Percentiles rank a stretch among this genome's conserved stretches.
Evolutionary conservation across 306 rosid genomes (phyloP).

Genomic region (Senna siamea): DNA sequence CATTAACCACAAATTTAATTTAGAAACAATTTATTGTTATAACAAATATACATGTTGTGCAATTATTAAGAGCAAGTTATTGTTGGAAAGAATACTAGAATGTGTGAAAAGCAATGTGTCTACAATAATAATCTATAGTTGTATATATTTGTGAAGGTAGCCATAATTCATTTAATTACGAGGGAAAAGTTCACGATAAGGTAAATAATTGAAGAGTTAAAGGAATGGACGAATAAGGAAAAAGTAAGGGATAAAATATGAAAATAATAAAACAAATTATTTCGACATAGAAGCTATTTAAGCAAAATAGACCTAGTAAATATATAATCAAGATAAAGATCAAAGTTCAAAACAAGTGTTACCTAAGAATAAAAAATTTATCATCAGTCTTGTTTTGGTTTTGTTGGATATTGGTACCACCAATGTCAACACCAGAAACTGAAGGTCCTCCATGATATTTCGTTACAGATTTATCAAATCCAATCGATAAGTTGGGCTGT

Average conservation of each 20-base stretch:
- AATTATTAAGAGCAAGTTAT: too few species aligned
- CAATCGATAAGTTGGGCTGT: neutral
- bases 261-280: too few species aligned
- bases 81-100: too few species aligned
- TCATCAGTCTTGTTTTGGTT: neutral
- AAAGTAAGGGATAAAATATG: neutral
- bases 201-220: neutral
- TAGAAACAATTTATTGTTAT: too few species aligned
- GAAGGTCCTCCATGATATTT: neutral
- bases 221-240: neutral
- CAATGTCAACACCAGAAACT: neutral
- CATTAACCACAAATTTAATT: too few species aligned
- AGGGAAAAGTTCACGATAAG: too few species aligned
- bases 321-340: neutral
- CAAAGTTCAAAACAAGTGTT: neutral
- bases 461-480: neutral
- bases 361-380: neutral
- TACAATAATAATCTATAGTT: too few species aligned
- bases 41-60: too few species aligned
- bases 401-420: neutral
- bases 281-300: too few species aligned
- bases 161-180: too few species aligned
- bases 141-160: too few species aligned
- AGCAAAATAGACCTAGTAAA: neutral
- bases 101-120: too few species aligned